Base-by-base conservation (phyloP, 345 rosid species). In the Psidium friedrichsthalianum region DNA sequence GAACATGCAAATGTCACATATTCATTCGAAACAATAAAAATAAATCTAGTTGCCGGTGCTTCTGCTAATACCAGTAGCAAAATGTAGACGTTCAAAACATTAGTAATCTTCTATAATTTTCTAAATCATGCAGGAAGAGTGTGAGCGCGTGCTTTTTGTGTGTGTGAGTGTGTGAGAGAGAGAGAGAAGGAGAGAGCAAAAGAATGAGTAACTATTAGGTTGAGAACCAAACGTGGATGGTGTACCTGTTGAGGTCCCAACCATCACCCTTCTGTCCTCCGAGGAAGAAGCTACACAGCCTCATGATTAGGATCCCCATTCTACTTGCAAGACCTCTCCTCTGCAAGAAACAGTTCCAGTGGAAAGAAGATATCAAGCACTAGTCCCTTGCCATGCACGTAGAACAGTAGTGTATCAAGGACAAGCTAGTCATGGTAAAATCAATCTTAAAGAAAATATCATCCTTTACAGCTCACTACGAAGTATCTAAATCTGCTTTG, bases 241-340 rank as follows among this genome's bases (percentile, higher is more conserved):
- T 74, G 42, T 93, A 97, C 98, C 99, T 96, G 91, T 90, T 95
- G 24, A 97, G 93, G 87, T 96, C 99, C 99, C 99, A 96, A 97
- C 93, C 90, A 93, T 96, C 86, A 97, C 82, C 86, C 99, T 96
- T 91, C 99, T 90, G 91, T 95, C 99, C 84, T 94, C 98, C 21
- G 97, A 95, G 15, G 97, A 94, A 88, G 99, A 97, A 78, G 98
- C 99, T 49, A 91, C 87, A 97, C 96, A 5, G 97, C 93, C 86
- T 94, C 99, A 61, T 97, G 97, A 90, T 95, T 94, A 44, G 99
- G 99, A 92, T 98, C 95, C 95, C 98, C 99, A 98, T 86, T 96
- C 99, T 84, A 98, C 99, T 90, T 96, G 98, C 89, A 92, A 94
- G 55, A 98, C 99, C 82, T 96, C 99, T 83, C 92, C 98, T 82